Evolutionary conservation across 805 yeast species (phyloP), one percentile per base, ranked within the genome.

Genomic region (Teunomyces atbi): DNA sequence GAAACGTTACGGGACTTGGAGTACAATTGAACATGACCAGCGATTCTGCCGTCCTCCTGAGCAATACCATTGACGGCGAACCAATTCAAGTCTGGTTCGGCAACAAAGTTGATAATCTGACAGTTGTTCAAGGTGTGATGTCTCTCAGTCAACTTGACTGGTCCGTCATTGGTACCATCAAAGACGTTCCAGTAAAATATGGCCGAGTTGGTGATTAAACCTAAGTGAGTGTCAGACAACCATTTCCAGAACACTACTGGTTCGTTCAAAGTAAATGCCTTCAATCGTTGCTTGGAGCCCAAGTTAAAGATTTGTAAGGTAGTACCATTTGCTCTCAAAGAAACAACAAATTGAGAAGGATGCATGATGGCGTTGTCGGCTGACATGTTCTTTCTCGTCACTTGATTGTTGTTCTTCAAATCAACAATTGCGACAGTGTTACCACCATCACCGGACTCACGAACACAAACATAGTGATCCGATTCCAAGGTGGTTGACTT

Each of bases 341-440:
- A 89, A 58, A 94, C 90, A 52, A 91, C 89, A 68, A 86, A 83
- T 66, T 85, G 82, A n/a, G 71, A 62, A 28, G 99, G 98, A 68
- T 90, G 95, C 94, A 94, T 84, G 63, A 94, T 94, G 42, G 97
- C 98, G 52, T 90, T 87, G 69, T 94, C 99, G 38, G 99, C 99
- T 46, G 88, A 79, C 96, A 94, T 94, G 66, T 88, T 86, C 69
- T 94, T 92, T 62, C 95, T 83, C 18, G 87, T 85, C 50, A 91
- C 82, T 57, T 81, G 79, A 68, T 88, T 88, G 72, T 82, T 82
- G 62, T 87, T 83, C 53, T 81, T 77, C 60, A 94, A 76, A 63
- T 94, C 95, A 52, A 94, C 81, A 59, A 94, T 94, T 37, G 96
- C 96, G 45, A 95, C 98, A n/a, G 94, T 78, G 69, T 89, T 91